Base-by-base conservation (phyloP, 768 basidiomycete genomes). In the Trametes coccinea region DNA sequence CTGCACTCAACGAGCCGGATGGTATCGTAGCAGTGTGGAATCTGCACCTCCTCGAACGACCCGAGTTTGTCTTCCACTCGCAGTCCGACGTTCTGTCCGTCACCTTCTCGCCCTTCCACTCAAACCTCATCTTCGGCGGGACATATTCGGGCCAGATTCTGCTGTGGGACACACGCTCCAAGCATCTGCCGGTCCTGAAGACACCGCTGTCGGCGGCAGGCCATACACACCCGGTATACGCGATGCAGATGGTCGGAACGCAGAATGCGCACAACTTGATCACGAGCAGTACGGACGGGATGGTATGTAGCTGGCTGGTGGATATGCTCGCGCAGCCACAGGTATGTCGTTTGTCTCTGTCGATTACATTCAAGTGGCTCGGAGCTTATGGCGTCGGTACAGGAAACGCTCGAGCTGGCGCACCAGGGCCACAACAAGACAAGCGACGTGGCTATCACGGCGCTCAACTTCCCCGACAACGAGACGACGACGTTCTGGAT, bases 71-170 rank as follows among this genome's bases (percentile, higher is more conserved):
- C 56, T 98, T 99, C 76, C 97, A 99, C 72, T 95, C 97, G 2
- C 97, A 98, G 97, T 98, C 97, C 49, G 97, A 99, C 70, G 95
- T 98, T 39, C 85, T 99, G 17, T 97, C 96, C 0, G 93, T 98
- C 6, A 88, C 90, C 7, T 98, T 98, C 74, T 98, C 97, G 0
- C 95, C 97, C 0, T 98, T 97, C 75, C 96, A 99, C 74, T 92
- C 97, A 2, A 98, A 97, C 69, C 85, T 98, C 16, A 84, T 99
- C 41, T 97, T 98, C 64, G 97, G 97, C 54, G 97, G 97, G 27
- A 98, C 97, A n/a, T 98, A 98, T 72, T 98, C 97, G 31, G 97
- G 97, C 16, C 97, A 98, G 76, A 95, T 99, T 63, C 78, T 99
- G 30, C 83, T 98, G 0, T 99, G 97, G 97, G 97, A 99, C 70